Conservation (phyloP, 1,284 basidiomycete species). For the Microbotryum silenes-acaulis region DNA sequence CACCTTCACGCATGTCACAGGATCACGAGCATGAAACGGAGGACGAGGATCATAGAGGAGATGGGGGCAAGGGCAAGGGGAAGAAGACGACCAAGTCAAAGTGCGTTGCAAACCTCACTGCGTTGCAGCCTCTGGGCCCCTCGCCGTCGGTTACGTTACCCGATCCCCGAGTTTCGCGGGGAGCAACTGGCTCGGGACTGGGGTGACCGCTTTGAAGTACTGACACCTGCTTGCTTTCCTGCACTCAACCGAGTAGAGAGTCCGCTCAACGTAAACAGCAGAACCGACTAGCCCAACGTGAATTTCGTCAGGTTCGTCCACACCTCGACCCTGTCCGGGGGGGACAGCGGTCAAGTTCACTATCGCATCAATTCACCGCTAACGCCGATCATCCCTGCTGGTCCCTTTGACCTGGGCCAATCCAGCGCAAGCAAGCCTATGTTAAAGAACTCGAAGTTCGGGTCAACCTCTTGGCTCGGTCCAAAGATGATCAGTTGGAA, state of each 20-base stretch:
- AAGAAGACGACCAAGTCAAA: too few species aligned
- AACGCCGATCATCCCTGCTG: not conserved
- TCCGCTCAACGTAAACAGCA: constrained; percentile 45
- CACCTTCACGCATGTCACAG: too few species aligned
- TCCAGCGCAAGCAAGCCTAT: constrained; percentile 37
- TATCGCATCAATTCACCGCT: not conserved
- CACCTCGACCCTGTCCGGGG: constrained; percentile 26
- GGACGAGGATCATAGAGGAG: too few species aligned
- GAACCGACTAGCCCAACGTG: constrained; percentile 84
- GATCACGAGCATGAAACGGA: too few species aligned
- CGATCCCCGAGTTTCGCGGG: too few species aligned
- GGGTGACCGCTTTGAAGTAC: not conserved
- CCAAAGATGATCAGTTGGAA: constrained; percentile 65
- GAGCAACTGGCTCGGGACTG: too few species aligned
- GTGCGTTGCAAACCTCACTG: too few species aligned
- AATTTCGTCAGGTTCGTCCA: constrained; percentile 73
- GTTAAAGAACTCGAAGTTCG: constrained; percentile 65
- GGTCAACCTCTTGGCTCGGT: not conserved
- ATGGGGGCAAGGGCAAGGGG: too few species aligned
- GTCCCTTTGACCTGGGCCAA: not conserved
- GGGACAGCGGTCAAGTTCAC: constrained; percentile 5
- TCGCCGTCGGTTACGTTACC: too few species aligned
- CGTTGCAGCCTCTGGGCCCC: too few species aligned
- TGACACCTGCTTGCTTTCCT: not conserved
- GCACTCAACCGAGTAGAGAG: not conserved